Evolutionary conservation across 257 asterid genomes (phyloP), one percentile per base, ranked within the genome.

Genomic region (Linderniella brevidens): DNA sequence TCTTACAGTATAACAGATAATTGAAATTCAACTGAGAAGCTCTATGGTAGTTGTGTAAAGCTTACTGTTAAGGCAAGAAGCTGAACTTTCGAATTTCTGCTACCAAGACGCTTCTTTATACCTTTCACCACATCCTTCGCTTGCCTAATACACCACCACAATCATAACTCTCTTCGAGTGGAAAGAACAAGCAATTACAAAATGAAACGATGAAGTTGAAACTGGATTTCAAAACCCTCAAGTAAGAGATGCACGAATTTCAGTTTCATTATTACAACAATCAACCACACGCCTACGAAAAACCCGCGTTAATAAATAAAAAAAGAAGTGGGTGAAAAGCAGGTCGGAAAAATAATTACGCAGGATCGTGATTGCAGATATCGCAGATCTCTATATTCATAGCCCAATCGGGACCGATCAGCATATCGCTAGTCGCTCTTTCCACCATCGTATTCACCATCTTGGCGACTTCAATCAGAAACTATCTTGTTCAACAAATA

Each of bases 331-430:
- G 48, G 3, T 10, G 39, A 46, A 0, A n/a, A n/a, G n/a, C n/a
- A n/a, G n/a, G n/a, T 51, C 16, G 14, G 5, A 14, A 37, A 57
- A 38, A 55, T 62, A 50, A 63, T 70, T 88, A 84, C 98, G 78
- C 78, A 52, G 93, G 98, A 81, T 88, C 95, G 66, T 67, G 86
- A 64, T 88, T 88, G 85, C 95, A 88, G 44, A 84, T 67, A 69
- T 88, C 95, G 44, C 95, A 88, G 86, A 88, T 88, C 95, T 84
- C 98, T 50, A 84, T 64, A 62, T 88, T 88, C 95, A 88, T 80
- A 57, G 98, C 95, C 98, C 98, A 88, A 76, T 88, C 98, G 32
- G 98, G 98, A 46, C 98, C 98, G 67, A 88, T 84, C 18, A 88
- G 90, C 98, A 88, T 68, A 47, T 78, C 85, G 77, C 87, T 88